Base-by-base conservation (phyloP, 148 eudicot species). In the Diospyros lotus region DNA sequence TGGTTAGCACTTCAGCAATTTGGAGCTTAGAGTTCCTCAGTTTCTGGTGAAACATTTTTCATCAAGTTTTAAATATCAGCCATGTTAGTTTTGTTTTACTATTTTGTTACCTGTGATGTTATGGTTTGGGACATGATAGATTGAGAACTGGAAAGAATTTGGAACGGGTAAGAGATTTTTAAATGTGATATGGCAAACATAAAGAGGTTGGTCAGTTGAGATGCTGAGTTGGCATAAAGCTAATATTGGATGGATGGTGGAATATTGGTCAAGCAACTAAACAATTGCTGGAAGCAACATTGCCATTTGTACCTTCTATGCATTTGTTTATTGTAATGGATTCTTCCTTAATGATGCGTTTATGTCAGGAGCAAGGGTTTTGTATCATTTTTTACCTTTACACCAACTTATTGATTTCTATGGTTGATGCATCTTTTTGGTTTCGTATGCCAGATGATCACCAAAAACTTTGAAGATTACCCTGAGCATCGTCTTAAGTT, bases 401-500 rank as follows among this genome's bases (percentile, higher is more conserved):
- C 62, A 70, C 6, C 11, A 7, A 15, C 0, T 38, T 1, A 48
- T 14, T 54, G 14, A n/a, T 42, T 55, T 14, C 28, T 28, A 50
- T 58, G 40, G 41, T 63, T 85, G 53, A 84, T 56, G 44, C 74
- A 5, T 46, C 67, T 62, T 13, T 12, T 46, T 63, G 56, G 15
- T 41, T 28, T 66, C 77, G 42, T 70, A 41, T 55, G 68, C 55
- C 89, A 96, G 99, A 96, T 96, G 99, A 96, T 96, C 70, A 96
- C 98, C 7, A 96, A 89, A 86, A 96, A 96, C 78, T 96, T 96
- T 79, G 99, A 96, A 84, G 99, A 96, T 86, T 96, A 96, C 78
- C 99, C 99, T 39, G 99, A 96, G 87, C 98, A 96, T 79, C 91
- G 99, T 15, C 83, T 96, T 50, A 96, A 96, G 91, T 96, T 96